Conservation (phyloP, 352 stramenopile genomes). For the Albugo candida region DNA sequence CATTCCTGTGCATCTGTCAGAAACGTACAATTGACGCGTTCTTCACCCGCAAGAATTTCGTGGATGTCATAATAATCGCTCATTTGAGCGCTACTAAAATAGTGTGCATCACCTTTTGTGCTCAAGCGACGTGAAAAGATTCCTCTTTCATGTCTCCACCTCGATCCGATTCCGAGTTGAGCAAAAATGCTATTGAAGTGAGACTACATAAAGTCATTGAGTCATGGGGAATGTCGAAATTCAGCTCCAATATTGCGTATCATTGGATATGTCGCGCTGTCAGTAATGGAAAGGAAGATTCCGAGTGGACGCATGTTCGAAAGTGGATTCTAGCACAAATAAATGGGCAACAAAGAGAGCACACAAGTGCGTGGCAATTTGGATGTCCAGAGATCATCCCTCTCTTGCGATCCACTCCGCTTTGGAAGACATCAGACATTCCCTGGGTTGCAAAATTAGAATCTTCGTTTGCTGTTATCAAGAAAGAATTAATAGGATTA, state of each 20-base stretch:
- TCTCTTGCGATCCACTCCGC: constrained; percentile 15
- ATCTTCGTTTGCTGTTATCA: constrained; percentile 27
- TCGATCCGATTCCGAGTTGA: too few relatives aligned
- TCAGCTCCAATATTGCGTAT: constrained; percentile 43
- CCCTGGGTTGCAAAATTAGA: constrained; percentile 28
- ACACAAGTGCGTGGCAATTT: constrained; percentile 28
- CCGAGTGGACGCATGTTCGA: constrained; percentile 21
- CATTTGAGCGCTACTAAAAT: too few relatives aligned
- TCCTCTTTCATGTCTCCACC: neutral
- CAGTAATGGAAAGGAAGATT: constrained; percentile 6
- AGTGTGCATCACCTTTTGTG: neutral
- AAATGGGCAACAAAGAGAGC: constrained; percentile 17
- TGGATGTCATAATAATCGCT: constrained; percentile 49
- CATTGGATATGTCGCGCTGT: constrained; percentile 31
- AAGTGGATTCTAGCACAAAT: constrained; percentile 54
- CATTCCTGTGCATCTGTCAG: constrained; percentile 40
- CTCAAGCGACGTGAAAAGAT: neutral
- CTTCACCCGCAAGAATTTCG: constrained; percentile 56
- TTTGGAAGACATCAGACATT: constrained; percentile 30
- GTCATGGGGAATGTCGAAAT: constrained; percentile 37
- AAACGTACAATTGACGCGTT: constrained; percentile 65
- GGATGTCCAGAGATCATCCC: constrained; percentile 51
- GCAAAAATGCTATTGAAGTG: too few relatives aligned
- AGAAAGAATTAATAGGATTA: constrained; percentile 35
- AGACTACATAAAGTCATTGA: constrained; percentile 25